A percentile compares a stretch with the other conserved stretches of the same genome.
phyloP scores from a whole-genome alignment of 192 early-diverging fungal genomes.

The Nowakowskiella sp. region DNA sequence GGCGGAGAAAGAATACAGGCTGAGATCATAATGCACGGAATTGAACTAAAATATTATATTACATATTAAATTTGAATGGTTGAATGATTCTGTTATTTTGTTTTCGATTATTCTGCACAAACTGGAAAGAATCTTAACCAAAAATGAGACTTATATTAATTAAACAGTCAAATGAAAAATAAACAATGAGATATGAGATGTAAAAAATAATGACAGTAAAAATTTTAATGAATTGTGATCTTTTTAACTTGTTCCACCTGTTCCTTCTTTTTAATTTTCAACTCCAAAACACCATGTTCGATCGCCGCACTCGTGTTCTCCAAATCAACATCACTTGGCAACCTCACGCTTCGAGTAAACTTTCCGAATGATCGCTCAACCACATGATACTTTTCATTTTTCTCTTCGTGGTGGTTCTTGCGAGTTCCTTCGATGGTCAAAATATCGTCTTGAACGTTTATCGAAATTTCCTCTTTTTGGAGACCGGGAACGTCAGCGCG shows the following conservation, averaged over 20 bases:
- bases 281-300: slow-evolving; percentile 45
- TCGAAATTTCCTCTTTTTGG: slow-evolving; percentile 43
- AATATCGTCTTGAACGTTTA: slow-evolving; percentile 36
- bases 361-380: slow-evolving; percentile 44
- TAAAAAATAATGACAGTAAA: too few species aligned
- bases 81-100: too few species aligned
- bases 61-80: too few species aligned
- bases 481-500: slow-evolving; percentile 51
- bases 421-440: slow-evolving; percentile 39
- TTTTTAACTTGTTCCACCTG: slow-evolving; percentile 28
- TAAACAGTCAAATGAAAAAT: too few species aligned
- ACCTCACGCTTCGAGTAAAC: slow-evolving; percentile 36
- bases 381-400: slow-evolving; percentile 32
- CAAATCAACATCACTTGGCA: slow-evolving; percentile 36
- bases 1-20: too few species aligned
- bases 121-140: too few species aligned
- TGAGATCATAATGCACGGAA: too few species aligned
- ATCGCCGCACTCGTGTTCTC: slow-evolving; percentile 44
- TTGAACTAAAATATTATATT: too few species aligned
- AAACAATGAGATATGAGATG: too few species aligned
- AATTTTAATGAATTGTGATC: slow-evolving; percentile 38
- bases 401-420: slow-evolving; percentile 19
- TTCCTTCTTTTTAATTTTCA: slow-evolving; percentile 35
- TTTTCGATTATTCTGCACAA: too few species aligned
- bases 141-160: too few species aligned